These are phyloP conservation scores for Vicia faba DNA, from an alignment of 306 rosid genomes.

Conservation along the genomic window DNA sequence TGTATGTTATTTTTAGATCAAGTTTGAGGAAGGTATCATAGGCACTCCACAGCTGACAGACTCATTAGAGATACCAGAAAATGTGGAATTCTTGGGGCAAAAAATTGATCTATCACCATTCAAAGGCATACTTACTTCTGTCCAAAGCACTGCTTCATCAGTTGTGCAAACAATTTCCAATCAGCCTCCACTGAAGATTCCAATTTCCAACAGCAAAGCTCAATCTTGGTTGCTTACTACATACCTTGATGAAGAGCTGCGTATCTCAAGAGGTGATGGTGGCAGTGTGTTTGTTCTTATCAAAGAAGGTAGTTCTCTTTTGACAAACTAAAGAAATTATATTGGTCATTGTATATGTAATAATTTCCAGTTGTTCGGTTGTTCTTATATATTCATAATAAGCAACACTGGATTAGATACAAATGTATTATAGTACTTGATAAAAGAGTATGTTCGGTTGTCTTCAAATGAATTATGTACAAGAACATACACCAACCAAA, in stretches of 20 bases:
- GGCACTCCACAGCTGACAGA: constrained; percentile 94
- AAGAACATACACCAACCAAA: too few species aligned
- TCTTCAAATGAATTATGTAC: too few species aligned
- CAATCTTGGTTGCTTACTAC: constrained; percentile 88
- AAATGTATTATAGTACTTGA: background rate
- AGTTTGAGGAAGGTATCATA: constrained; percentile 82
- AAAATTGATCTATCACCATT: constrained; percentile 76
- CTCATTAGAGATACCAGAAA: constrained; percentile 82
- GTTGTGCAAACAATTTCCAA: constrained; percentile 73
- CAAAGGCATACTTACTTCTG: constrained; percentile 67
- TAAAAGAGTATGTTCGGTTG: too few species aligned
- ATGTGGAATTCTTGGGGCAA: constrained; percentile 82
- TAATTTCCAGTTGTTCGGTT: background rate
- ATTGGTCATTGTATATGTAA: background rate
- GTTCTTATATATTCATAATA: background rate
- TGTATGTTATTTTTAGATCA: constrained; percentile 54
- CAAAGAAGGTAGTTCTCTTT: constrained; percentile 79
- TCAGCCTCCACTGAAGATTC: constrained; percentile 75
- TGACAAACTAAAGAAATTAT: constrained; percentile 34
- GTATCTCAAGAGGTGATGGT: constrained; percentile 75
- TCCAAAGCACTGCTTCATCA: constrained; percentile 80
- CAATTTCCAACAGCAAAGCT: constrained; percentile 59
- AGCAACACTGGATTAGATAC: background rate
- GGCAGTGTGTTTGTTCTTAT: constrained; percentile 83
- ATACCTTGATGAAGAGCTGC: constrained; percentile 79